A percentile compares a stretch with the other conserved stretches of the same genome.
These are phyloP conservation scores for Penicillium crystallinum DNA, from an alignment of 495 filamentous ascomycete species.

Conservation along the genomic window DNA sequence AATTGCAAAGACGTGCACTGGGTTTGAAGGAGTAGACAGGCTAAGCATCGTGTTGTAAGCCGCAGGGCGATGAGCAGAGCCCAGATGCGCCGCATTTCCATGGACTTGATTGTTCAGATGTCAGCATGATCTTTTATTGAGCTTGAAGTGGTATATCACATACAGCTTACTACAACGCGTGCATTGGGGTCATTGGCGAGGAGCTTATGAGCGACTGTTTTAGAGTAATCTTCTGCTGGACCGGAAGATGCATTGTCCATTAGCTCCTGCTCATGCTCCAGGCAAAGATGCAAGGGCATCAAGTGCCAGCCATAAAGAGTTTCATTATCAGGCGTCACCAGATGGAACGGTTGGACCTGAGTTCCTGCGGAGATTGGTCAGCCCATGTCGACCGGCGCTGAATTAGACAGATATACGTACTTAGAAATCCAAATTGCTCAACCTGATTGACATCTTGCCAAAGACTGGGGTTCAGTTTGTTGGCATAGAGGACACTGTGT, in stretches of 20 bases:
- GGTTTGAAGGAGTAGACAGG: constrained; percentile 43
- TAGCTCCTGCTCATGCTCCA: constrained; percentile 42
- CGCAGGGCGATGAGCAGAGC: constrained; percentile 39
- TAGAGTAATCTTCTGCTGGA: constrained; percentile 35
- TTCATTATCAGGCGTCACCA: constrained; percentile 54
- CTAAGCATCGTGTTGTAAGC: constrained; percentile 37
- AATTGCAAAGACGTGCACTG: constrained; percentile 63
- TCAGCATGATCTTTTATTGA: not conserved
- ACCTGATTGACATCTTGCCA: constrained; percentile 67
- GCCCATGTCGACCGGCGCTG: not conserved
- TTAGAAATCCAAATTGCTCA: constrained; percentile 76
- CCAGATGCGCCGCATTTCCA: constrained; percentile 46
- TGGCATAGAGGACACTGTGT: constrained; percentile 67
- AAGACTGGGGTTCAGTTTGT: constrained; percentile 62
- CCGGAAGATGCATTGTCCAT: constrained; percentile 39
- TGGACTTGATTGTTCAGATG: constrained; percentile 31
- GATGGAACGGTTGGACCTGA: constrained; percentile 55
- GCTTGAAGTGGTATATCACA: constrained; percentile 8
- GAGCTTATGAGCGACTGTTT: constrained; percentile 48
- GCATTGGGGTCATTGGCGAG: constrained; percentile 51
- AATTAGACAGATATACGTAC: constrained; percentile 38
- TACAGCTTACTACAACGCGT: constrained; percentile 54
- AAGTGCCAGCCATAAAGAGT: constrained; percentile 59
- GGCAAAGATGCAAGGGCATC: constrained; percentile 51
- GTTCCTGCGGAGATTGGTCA: constrained; percentile 37